Percentiles rank a stretch among this genome's conserved stretches.
Conservation (phyloP, 2,329 filamentous ascomycete genomes). For the Fusarium palustre region DNA sequence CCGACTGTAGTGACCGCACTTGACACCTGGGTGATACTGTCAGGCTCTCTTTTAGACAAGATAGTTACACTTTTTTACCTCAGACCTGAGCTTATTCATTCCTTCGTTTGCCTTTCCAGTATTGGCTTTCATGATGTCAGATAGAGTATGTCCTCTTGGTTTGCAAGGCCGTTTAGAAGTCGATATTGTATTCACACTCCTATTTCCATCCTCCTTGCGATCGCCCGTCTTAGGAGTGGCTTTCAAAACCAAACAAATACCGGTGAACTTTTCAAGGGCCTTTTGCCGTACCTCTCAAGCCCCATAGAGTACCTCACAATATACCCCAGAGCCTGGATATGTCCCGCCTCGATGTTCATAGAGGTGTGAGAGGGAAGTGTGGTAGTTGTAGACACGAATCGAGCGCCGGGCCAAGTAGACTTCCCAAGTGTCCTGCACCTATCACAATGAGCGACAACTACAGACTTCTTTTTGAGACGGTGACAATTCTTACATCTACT, state of each 20-base stretch:
- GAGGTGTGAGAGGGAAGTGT: background rate
- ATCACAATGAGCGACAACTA: constrained; percentile 32
- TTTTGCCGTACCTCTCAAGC: constrained; percentile 23
- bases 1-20: background rate
- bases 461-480: constrained; percentile 40
- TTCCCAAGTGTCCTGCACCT: constrained; percentile 35
- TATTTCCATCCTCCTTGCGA: background rate
- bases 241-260: background rate
- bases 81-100: background rate
- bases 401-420: constrained; percentile 30
- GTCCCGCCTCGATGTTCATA: constrained; percentile 29
- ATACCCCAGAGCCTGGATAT: constrained; percentile 34
- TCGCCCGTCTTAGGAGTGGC: background rate
- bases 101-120: constrained; percentile 22
- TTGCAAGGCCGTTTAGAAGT: background rate
- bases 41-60: background rate
- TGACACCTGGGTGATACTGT: constrained; percentile 13
- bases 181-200: constrained; percentile 3
- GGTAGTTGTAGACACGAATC: background rate
- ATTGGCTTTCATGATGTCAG: background rate
- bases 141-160: no score
- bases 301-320: constrained; percentile 37
- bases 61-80: constrained; percentile 8
- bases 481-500: constrained; percentile 40
- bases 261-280: constrained; percentile 18